These are phyloP conservation scores for Trichoderma sp. DNA, from an alignment of 2,329 filamentous ascomycete species.

Conservation along the genomic window DNA sequence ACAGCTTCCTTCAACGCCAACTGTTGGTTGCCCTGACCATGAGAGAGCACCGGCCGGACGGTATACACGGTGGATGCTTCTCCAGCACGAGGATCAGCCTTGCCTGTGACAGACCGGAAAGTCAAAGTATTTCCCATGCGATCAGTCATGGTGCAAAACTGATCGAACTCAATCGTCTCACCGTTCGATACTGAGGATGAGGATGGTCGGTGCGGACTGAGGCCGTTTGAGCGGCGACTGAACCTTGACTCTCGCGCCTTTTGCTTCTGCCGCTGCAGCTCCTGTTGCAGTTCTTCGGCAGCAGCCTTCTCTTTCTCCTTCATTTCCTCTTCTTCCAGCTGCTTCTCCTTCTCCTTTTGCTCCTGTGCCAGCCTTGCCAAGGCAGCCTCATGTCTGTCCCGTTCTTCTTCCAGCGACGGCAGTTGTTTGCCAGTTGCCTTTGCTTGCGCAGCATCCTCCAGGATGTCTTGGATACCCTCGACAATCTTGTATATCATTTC, in stretches of 20 bases:
- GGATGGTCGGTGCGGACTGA: slow-evolving; percentile 35
- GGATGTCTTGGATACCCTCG: slow-evolving; percentile 69
- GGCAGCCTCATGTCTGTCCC: slow-evolving; percentile 77
- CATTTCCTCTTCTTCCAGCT: slow-evolving; percentile 57
- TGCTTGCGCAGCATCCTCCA: slow-evolving; percentile 83
- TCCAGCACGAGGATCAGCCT: slow-evolving; percentile 65
- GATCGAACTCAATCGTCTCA: slow-evolving; percentile 64
- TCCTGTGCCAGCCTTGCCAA: slow-evolving; percentile 63
- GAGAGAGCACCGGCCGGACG: slow-evolving; percentile 67
- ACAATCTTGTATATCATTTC: slow-evolving; percentile 68
- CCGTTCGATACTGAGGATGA: slow-evolving; percentile 36
- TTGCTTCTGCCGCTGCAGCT: slow-evolving; percentile 67
- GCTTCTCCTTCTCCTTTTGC: slow-evolving; percentile 56
- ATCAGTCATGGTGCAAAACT: slow-evolving; percentile 65
- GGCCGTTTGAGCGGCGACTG: slow-evolving; percentile 55
- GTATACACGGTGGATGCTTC: slow-evolving; percentile 69
- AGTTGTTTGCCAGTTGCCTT: slow-evolving; percentile 75
- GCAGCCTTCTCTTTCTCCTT: slow-evolving; percentile 71
- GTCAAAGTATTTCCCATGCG: slow-evolving; percentile 62
- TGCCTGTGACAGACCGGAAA: slow-evolving; percentile 73
- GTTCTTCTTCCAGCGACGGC: slow-evolving; percentile 86
- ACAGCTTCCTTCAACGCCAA: slow-evolving; percentile 73
- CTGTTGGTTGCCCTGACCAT: slow-evolving; percentile 59
- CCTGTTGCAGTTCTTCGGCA: slow-evolving; percentile 71
- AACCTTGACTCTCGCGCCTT: slow-evolving; percentile 66